Base-by-base conservation (phyloP, 805 yeast species). In the Vanderwaltozyma tropicalis region DNA sequence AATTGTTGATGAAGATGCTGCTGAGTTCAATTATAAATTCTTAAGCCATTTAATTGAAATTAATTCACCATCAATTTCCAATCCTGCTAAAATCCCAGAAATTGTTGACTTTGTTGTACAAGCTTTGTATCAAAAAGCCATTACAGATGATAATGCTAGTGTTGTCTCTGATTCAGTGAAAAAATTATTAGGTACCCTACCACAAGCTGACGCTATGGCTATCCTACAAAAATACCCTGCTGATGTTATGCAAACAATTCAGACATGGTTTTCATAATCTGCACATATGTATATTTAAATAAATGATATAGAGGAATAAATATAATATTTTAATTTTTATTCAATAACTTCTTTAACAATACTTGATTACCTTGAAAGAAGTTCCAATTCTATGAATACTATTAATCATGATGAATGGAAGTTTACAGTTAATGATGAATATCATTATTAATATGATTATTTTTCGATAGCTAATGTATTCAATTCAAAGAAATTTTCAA, bases 1-100 rank as follows among this genome's bases (percentile, higher is more conserved):
- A 30, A 61, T 78, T 17, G 81, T 76, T 48, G 96, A 92, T 57
- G 81, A 77, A 30, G 92, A 83, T 47, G 94, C 94, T 4, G 96
- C 96, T 4, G 77, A 86, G 13, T 85, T 71, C 58, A 77, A 85
- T 15, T 92, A 86, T 63, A 68, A 71, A 48, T 88, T 85, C 55
- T 66, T 88, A 46, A 64, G 78, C 8, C 81, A 80, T 43, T 66
- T 88, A 52, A 79, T 87, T 30, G 79, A 78, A 35, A 70, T 69
- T 37, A 71, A 74, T 37, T 87, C 85, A 44, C 72, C 80, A 8
- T 64, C 72, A 4, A 72, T 84, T 26, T 55, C 62, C 15, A 56
- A 56, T n/a, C 38, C 49, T 19, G 43, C 64, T 2, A 77, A 78
- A 42, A 59, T 76, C 6, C 78, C 80, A 13, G 68, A 71, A 43